phyloP scores from a whole-genome alignment of 2,329 filamentous ascomycete species.

The Colletotrichum sp. region DNA sequence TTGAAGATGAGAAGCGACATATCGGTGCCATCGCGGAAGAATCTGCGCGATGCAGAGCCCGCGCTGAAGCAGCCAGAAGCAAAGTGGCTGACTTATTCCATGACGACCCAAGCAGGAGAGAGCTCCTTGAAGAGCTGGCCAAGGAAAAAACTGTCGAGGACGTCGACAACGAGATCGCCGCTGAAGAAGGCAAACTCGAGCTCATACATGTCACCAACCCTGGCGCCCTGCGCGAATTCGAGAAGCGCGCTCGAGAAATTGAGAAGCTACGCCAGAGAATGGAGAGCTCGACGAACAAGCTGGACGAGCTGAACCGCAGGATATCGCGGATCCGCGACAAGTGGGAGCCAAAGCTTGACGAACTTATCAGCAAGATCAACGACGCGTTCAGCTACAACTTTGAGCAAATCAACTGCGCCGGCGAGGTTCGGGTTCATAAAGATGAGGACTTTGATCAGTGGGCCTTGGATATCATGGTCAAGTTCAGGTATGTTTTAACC shows the following conservation, averaged over 20 bases:
- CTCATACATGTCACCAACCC: constrained; percentile 81
- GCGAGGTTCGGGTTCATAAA: constrained; percentile 87
- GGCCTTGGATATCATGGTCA: constrained; percentile 93
- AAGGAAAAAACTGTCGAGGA: constrained; percentile 62
- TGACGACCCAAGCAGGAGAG: constrained; percentile 40
- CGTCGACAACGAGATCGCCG: constrained; percentile 75
- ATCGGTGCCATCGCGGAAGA: constrained; percentile 43
- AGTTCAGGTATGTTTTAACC: constrained; percentile 78
- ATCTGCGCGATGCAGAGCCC: constrained; percentile 37
- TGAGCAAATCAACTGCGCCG: constrained; percentile 90
- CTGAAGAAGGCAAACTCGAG: constrained; percentile 76
- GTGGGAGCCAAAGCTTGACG: constrained; percentile 87
- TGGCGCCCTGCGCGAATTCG: constrained; percentile 77
- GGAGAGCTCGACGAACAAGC: constrained; percentile 55
- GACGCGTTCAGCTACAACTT: constrained; percentile 94
- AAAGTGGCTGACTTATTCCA: constrained; percentile 45
- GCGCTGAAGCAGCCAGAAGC: constrained; percentile 36
- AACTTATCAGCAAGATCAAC: constrained; percentile 80
- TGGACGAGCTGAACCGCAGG: constrained; percentile 59
- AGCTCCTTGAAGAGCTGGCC: constrained; percentile 48
- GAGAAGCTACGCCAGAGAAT: constrained; percentile 64
- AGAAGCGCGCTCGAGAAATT: constrained; percentile 75
- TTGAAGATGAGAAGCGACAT: constrained; percentile 51
- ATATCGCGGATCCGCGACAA: constrained; percentile 71
- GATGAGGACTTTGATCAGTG: constrained; percentile 93